Evolutionary conservation across 2,329 filamentous ascomycete genomes (phyloP).

Genomic region (Pseudonectria foliicola): DNA sequence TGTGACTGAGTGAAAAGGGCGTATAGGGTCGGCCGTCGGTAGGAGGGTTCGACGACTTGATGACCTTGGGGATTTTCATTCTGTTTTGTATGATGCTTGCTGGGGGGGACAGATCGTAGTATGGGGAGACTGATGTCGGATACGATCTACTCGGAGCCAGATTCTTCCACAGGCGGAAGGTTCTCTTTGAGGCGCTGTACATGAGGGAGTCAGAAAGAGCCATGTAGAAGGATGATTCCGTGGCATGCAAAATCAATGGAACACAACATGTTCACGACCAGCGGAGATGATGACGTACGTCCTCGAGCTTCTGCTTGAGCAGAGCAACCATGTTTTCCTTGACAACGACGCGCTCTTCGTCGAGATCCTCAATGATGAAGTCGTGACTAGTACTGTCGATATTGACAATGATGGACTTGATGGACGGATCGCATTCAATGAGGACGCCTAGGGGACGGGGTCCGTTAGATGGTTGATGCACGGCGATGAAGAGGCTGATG

Average conservation of each 20-base stretch:
- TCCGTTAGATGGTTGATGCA: conserved; percentile 2
- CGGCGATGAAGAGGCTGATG: neutral
- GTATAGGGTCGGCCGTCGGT: neutral
- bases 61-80: neutral
- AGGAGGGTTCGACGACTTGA: neutral
- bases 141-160: conserved; percentile 38
- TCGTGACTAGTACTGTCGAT: conserved; percentile 65
- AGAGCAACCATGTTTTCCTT: conserved; percentile 65
- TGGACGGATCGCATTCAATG: conserved; percentile 77
- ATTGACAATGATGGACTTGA: conserved; percentile 77
- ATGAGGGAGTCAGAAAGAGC: neutral
- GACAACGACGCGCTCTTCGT: conserved; percentile 68
- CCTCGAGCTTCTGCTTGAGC: conserved; percentile 62
- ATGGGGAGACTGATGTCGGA: conserved; percentile 6
- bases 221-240: conserved; percentile 8
- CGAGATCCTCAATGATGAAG: conserved; percentile 73
- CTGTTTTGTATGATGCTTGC: neutral
- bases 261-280: too few relatives aligned
- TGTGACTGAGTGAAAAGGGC: conserved; percentile 39
- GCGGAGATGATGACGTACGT: conserved; percentile 50
- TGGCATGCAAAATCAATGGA: too few relatives aligned
- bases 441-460: conserved; percentile 51
- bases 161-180: conserved; percentile 43
- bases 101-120: too few relatives aligned
- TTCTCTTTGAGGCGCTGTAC: conserved; percentile 44